Evolutionary conservation across 495 filamentous ascomycete species (phyloP).

Genomic region (Rostrohypoxylon terebratum): DNA sequence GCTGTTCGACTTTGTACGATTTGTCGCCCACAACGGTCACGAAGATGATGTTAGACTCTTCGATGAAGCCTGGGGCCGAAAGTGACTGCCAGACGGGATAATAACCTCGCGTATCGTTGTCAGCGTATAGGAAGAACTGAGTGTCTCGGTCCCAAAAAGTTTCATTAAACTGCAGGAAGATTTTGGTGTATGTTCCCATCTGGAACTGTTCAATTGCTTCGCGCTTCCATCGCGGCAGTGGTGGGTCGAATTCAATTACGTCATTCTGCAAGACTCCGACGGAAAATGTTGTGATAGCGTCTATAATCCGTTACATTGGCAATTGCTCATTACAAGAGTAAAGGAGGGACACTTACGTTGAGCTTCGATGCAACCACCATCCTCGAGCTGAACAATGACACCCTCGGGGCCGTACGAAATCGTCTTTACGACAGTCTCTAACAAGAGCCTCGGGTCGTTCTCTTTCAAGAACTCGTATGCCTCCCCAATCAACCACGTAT

Average conservation of each 20-base stretch:
- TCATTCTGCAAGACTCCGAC: conserved; percentile 77
- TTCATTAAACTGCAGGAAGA: conserved; percentile 78
- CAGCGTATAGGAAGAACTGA: conserved; percentile 79
- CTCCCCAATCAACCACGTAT: conserved; percentile 68
- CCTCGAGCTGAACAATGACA: conserved; percentile 67
- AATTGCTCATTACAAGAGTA: not conserved
- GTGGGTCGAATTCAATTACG: conserved; percentile 69
- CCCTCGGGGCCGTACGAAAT: conserved; percentile 67
- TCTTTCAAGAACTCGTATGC: conserved; percentile 69
- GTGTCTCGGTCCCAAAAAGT: conserved; percentile 77
- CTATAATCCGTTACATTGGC: conserved; percentile 26
- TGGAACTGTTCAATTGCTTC: conserved; percentile 72
- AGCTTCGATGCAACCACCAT: conserved; percentile 71
- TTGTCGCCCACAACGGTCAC: conserved; percentile 72
- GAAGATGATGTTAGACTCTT: conserved; percentile 75
- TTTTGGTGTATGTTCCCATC: conserved; percentile 84
- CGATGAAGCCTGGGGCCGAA: conserved; percentile 67
- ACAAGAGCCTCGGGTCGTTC: conserved; percentile 68
- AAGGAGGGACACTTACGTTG: conserved; percentile 46
- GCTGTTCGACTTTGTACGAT: conserved; percentile 72
- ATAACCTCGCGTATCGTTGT: conserved; percentile 70
- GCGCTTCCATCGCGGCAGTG: conserved; percentile 74
- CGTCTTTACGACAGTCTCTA: conserved; percentile 69
- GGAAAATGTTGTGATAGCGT: conserved; percentile 54
- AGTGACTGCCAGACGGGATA: conserved; percentile 80